These are phyloP conservation scores for Trametopsis cervina DNA, from an alignment of 768 basidiomycete genomes.

Conservation along the genomic window DNA sequence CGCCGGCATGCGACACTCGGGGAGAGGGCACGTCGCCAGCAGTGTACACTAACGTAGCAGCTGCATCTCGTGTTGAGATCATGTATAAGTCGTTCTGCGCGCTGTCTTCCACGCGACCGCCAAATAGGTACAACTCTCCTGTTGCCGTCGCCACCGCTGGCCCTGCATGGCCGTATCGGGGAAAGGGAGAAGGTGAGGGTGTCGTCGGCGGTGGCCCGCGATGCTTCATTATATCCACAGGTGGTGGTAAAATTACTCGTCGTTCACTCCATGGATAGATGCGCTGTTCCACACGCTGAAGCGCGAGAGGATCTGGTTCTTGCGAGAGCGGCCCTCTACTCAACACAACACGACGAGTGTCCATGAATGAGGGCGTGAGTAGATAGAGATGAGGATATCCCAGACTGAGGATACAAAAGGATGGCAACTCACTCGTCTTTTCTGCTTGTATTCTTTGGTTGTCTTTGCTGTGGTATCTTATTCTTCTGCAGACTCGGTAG, in stretches of 20 bases:
- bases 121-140: constrained; percentile 94
- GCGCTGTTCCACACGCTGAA: no score
- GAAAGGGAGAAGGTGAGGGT: constrained; percentile 85
- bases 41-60: constrained; percentile 79
- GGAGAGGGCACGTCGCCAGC: constrained; percentile 83
- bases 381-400: neutral
- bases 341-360: no score
- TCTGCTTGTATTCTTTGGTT: constrained; percentile 22
- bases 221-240: constrained; percentile 55
- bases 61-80: constrained; percentile 71
- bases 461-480: constrained; percentile 26
- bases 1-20: constrained; percentile 94
- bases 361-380: constrained; percentile 14
- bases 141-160: constrained; percentile 68
- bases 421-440: constrained; percentile 22
- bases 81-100: constrained; percentile 91
- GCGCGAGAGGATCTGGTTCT: no score
- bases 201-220: constrained; percentile 55
- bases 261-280: constrained; percentile 83
- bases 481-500: constrained; percentile 59
- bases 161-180: constrained; percentile 91
- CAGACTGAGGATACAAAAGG: constrained; percentile 12
- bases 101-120: constrained; percentile 87
- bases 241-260: constrained; percentile 63
- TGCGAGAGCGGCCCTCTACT: no score